A percentile compares a stretch with the other conserved stretches of the same genome.
phyloP scores from a whole-genome alignment of 164 flowering plant species.

The Nelumbo lutea region DNA sequence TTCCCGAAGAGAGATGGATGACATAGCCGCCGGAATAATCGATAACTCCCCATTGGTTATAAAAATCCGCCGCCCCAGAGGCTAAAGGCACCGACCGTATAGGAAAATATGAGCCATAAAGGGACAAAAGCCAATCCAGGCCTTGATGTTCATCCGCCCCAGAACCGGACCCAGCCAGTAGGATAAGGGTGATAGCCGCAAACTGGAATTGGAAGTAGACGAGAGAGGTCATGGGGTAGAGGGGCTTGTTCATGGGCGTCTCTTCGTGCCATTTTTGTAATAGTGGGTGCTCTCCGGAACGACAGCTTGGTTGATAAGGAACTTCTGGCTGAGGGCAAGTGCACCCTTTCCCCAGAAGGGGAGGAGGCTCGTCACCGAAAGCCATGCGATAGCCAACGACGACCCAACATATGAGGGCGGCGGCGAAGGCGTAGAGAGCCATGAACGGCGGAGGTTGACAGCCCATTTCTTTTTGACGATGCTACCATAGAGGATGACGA shows the following conservation, averaged over 20 bases:
- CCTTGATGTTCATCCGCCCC: slow-evolving; percentile 11
- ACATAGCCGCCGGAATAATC: slow-evolving; percentile 17
- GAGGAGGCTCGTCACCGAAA: slow-evolving; percentile 8
- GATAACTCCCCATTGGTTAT: slow-evolving; percentile 6
- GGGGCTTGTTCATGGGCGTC: background rate
- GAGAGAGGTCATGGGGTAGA: slow-evolving; percentile 6
- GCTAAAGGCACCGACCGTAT: slow-evolving; percentile 13
- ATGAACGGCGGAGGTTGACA: slow-evolving; percentile 39
- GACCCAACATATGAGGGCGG: slow-evolving; percentile 13
- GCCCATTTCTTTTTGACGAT: too few species aligned
- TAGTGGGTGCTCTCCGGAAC: background rate
- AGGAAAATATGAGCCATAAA: slow-evolving; percentile 11
- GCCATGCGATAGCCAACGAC: slow-evolving; percentile 7
- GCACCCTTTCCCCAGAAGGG: slow-evolving; percentile 11
- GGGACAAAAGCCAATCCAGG: slow-evolving; percentile 13
- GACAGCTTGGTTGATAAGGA: background rate
- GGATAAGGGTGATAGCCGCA: slow-evolving; percentile 10
- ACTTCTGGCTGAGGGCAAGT: slow-evolving; percentile 1
- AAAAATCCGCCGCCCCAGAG: slow-evolving; percentile 16
- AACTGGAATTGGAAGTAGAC: slow-evolving; percentile 10
- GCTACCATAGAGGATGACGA: too few species aligned
- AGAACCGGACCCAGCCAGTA: slow-evolving; percentile 10
- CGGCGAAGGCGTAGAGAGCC: slow-evolving; percentile 15
- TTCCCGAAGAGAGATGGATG: slow-evolving; percentile 18
- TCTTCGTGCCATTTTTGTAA: background rate